These are phyloP conservation scores for Dendrocalamus sinicus DNA, from an alignment of 176 grass and related monocot genomes.

Conservation along the genomic window DNA sequence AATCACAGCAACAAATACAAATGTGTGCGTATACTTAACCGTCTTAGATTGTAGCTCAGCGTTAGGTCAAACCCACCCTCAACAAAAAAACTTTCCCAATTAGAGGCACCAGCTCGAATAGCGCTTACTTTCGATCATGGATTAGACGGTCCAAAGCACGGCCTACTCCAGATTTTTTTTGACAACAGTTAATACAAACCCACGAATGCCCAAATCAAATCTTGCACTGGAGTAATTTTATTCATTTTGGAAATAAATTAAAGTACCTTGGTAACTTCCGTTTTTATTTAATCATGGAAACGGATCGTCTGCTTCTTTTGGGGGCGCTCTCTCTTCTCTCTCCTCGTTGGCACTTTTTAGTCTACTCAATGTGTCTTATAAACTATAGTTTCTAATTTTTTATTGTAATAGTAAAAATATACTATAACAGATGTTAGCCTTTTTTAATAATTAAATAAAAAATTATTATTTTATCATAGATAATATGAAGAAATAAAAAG, in stretches of 20 bases:
- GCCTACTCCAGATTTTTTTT: background rate
- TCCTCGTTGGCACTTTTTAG: background rate
- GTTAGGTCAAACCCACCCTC: no score
- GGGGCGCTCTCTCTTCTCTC: background rate
- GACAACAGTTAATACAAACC: background rate
- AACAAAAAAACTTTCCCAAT: no score
- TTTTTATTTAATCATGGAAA: background rate
- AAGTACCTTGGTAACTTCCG: background rate
- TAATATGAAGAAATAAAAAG: no score
- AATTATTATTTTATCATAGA: no score
- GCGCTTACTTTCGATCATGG: background rate
- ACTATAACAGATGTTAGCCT: no score
- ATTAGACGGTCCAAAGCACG: no score
- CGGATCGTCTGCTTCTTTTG: background rate
- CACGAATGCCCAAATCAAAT: background rate
- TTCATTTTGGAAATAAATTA: constrained; percentile 31
- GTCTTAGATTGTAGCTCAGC: background rate
- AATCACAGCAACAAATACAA: background rate
- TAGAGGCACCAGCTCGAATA: no score
- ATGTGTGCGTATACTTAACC: accelerated
- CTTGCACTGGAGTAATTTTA: no score
- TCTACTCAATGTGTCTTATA: no score
- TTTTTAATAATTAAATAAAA: no score
- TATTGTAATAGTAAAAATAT: no score
- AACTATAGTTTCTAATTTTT: no score